A percentile compares a stretch with the other conserved stretches of the same genome.
Conservation (phyloP, 2,329 filamentous ascomycete genomes). For the Curvularia lunata region DNA sequence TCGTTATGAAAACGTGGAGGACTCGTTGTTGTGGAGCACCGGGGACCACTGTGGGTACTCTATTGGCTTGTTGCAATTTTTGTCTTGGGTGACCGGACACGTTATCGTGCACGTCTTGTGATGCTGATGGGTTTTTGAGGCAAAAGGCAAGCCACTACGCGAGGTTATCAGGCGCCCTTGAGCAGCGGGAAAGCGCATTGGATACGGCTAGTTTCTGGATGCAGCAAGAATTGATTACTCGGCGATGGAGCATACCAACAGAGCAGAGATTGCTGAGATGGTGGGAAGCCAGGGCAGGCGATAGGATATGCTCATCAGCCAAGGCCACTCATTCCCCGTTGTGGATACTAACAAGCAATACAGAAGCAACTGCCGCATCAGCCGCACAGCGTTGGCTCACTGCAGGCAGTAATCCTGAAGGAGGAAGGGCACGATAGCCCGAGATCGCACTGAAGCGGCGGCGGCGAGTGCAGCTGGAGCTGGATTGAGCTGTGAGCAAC, state of each 20-base stretch:
- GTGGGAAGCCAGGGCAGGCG: conserved; percentile 3
- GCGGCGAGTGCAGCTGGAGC: not conserved
- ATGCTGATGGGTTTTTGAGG: conserved; percentile 2
- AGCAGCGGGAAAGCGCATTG: not conserved
- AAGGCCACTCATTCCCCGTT: conserved; percentile 7
- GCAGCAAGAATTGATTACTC: conserved; percentile 7
- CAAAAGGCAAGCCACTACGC: conserved; percentile 5
- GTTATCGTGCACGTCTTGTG: conserved; percentile 2
- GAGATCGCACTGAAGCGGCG: conserved; percentile 4
- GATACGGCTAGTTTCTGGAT: conserved; percentile 2
- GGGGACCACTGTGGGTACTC: not conserved
- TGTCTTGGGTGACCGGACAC: conserved; percentile 3
- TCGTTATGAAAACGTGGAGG: not conserved
- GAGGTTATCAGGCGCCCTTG: conserved; percentile 7
- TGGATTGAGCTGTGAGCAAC: conserved; percentile 4
- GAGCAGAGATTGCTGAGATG: conserved; percentile 10
- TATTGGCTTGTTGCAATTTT: conserved; percentile 5
- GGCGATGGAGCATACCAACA: conserved; percentile 3
- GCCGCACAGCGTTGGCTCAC: conserved; percentile 4
- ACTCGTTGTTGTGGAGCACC: conserved; percentile 1
- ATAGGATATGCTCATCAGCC: conserved; percentile 9
- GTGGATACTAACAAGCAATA: conserved; percentile 11
- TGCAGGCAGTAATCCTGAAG: not conserved
- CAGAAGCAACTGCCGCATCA: conserved; percentile 15
- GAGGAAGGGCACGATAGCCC: conserved; percentile 8